Evolutionary conservation across 192 early-diverging fungal species (phyloP), one percentile per base, ranked within the genome.

Genomic region (Coemansia sp.): DNA sequence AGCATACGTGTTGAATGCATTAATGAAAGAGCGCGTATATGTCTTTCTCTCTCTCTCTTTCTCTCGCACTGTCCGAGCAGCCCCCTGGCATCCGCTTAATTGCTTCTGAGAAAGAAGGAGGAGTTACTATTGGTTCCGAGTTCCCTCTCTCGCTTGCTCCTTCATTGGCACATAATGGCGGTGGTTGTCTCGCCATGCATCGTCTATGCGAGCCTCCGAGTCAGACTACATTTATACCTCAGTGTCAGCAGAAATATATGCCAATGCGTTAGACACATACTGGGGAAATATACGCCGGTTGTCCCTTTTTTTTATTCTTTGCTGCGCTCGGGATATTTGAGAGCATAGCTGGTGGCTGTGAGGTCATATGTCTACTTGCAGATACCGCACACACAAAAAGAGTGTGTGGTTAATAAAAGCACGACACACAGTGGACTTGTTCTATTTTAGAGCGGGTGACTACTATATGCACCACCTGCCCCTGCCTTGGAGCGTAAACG

Each of bases 331-430:
- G n/a, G n/a, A n/a, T n/a, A n/a, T n/a, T n/a, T n/a, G n/a, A n/a
- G n/a, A n/a, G n/a, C n/a, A n/a, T n/a, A n/a, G n/a, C n/a, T n/a
- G n/a, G n/a, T n/a, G n/a, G n/a, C n/a, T n/a, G n/a, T n/a, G n/a
- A n/a, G 51, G 51, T 54, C 51, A 54, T 54, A n/a, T 54, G 51
- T 7, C 51, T 54, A 54, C 29, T 54, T 54, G 51, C 27, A 31
- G 51, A 31, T 31, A 14, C 25, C 8, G 12, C 47, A 51, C 20
- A 53, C 27, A 54, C 4, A 35, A 7, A 7, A 35, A 35, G 32
- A 35, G 32, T 35, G 32, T n/a, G n/a, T n/a, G 32, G 15, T 54
- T 32, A 54, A 54, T 54, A 54, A 54, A 54, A 54, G 51, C 51
- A 54, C 17, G 51, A 54, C 15, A 31, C 51, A n/a, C 51, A 54